These are phyloP conservation scores for Colletotrichum echinochloae DNA, from an alignment of 2,329 filamentous ascomycete genomes.

Conservation along the genomic window DNA sequence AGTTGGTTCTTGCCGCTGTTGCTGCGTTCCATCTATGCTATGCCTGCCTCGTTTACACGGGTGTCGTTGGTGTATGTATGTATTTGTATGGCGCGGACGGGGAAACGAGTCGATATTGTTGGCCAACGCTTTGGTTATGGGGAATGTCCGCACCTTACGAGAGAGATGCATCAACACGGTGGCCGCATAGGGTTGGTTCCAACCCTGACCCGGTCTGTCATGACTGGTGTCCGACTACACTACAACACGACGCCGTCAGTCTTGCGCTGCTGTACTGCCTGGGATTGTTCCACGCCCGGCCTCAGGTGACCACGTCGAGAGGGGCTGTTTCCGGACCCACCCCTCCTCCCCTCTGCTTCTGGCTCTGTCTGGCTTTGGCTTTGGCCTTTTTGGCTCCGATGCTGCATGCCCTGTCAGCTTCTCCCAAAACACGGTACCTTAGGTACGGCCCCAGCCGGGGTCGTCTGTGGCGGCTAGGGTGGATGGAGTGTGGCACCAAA, in stretches of 20 bases:
- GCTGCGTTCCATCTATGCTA: not conserved
- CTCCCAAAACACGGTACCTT: slow-evolving; percentile 29
- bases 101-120: not conserved
- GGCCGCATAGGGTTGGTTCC: not conserved
- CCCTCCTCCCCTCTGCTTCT: not conserved
- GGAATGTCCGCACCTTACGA: not conserved
- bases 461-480: slow-evolving; percentile 36
- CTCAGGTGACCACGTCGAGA: not conserved
- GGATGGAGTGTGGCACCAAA: slow-evolving; percentile 35
- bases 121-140: not conserved
- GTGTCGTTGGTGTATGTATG: slow-evolving; percentile 11
- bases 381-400: not conserved
- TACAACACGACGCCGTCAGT: not conserved
- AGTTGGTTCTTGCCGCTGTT: not conserved
- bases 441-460: slow-evolving; percentile 38
- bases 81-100: not conserved
- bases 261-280: not conserved
- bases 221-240: not conserved
- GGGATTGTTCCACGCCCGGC: not conserved
- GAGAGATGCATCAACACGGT: not conserved
- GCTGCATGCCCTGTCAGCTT: slow-evolving; percentile 15
- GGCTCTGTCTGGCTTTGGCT: not conserved
- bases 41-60: slow-evolving; percentile 3
- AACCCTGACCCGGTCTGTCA: not conserved
- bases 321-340: slow-evolving; percentile 6